Evolutionary conservation across 2,329 filamentous ascomycete species (phyloP).

Genomic region (Neofusicoccum sp.): DNA sequence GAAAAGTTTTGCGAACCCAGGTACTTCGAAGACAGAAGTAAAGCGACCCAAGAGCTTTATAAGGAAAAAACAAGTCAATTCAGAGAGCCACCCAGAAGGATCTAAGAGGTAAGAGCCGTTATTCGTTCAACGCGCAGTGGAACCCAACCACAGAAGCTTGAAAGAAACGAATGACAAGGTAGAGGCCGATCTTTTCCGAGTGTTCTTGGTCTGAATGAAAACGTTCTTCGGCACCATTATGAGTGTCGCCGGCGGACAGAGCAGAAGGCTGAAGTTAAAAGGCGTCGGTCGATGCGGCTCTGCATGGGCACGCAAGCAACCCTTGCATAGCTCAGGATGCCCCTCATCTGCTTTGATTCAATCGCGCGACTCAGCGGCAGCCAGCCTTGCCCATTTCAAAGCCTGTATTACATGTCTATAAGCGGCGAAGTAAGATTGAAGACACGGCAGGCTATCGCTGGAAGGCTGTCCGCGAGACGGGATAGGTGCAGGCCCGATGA

Average conservation of each 20-base stretch:
- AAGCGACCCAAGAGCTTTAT: not conserved
- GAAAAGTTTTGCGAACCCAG: slow-evolving; percentile 19
- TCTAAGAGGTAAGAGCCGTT: not conserved
- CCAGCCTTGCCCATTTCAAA: too few species aligned
- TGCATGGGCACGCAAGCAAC: not conserved
- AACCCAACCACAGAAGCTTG: not conserved
- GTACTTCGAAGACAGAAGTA: not conserved
- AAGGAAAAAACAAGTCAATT: not conserved
- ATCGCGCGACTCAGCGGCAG: too few species aligned
- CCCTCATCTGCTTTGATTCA: too few species aligned
- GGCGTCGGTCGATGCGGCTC: not conserved
- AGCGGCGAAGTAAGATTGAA: too few species aligned
- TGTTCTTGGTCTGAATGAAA: slow-evolving; percentile 12
- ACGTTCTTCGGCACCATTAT: not conserved
- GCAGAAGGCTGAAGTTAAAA: not conserved
- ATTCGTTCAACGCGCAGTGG: not conserved
- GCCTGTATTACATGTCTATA: too few species aligned
- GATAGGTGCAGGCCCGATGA: too few species aligned
- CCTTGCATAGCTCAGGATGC: too few species aligned
- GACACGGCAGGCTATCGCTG: too few species aligned
- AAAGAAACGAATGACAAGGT: not conserved
- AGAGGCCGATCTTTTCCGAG: slow-evolving; percentile 5
- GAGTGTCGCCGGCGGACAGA: not conserved
- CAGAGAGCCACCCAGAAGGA: not conserved
- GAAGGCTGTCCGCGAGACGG: too few species aligned